Conservation (phyloP, 805 yeast species). For the Wickerhamomyces queroliae region DNA sequence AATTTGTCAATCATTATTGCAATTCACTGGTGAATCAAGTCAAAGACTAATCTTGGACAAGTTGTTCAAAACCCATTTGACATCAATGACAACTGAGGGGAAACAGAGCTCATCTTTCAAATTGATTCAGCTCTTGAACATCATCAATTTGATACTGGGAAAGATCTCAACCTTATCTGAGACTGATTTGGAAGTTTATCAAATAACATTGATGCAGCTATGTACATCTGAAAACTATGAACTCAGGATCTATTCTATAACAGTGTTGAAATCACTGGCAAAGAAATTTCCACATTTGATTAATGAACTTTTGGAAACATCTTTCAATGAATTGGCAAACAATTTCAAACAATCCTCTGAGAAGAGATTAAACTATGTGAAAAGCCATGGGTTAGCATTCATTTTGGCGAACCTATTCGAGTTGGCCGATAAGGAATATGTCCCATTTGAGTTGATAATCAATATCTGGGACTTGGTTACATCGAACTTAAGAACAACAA, state of each 20-base stretch:
- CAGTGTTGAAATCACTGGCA: constrained; percentile 27
- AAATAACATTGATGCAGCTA: constrained; percentile 28
- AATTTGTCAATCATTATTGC: constrained; percentile 18
- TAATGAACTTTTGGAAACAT: constrained; percentile 28
- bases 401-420: constrained; percentile 30
- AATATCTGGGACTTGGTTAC: constrained; percentile 39
- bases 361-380: constrained; percentile 23
- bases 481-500: constrained; percentile 26
- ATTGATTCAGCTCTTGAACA: constrained; percentile 13
- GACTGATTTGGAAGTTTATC: constrained; percentile 18
- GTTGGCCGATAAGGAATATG: constrained; percentile 33
- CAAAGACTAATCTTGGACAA: constrained; percentile 25
- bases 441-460: constrained; percentile 38
- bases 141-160: constrained; percentile 24
- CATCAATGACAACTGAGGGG: too few relatives aligned
- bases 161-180: constrained; percentile 18
- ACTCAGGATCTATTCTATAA: constrained; percentile 35
- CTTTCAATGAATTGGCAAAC: constrained; percentile 29
- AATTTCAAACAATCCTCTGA: constrained; percentile 23
- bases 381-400: constrained; percentile 34
- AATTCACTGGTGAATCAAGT: constrained; percentile 28
- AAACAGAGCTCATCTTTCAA: constrained; percentile 4
- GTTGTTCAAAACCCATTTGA: constrained; percentile 3
- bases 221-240: constrained; percentile 32
- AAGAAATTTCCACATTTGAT: constrained; percentile 28